Conservation (phyloP, 2,329 filamentous ascomycete species). For the Alternaria angustiovoidea region DNA sequence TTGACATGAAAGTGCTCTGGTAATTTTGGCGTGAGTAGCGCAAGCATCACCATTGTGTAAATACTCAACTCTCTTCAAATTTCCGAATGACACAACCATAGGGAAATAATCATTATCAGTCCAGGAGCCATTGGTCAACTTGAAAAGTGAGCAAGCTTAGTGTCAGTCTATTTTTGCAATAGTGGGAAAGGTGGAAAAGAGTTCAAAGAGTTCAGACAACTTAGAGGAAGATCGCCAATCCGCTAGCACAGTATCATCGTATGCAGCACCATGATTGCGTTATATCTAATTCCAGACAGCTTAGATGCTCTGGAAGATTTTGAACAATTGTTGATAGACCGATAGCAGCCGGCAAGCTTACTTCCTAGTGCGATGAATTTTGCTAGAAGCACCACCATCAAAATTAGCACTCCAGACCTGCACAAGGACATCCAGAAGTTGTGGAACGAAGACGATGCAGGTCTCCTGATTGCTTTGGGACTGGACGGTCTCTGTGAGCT, state of each 20-base stretch:
- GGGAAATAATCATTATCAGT: background rate
- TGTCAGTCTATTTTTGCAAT: background rate
- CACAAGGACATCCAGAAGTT: background rate
- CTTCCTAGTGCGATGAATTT: background rate
- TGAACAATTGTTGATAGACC: background rate
- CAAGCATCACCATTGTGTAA: background rate
- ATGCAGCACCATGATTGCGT: accelerated
- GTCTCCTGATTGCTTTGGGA: background rate
- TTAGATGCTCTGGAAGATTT: accelerated
- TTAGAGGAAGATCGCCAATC: too few relatives aligned
- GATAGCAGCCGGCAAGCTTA: background rate
- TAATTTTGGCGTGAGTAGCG: background rate
- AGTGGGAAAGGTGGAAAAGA: background rate
- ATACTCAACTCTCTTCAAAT: background rate
- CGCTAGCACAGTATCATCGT: background rate
- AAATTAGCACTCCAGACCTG: background rate
- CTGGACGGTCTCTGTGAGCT: background rate
- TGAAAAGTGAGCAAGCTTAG: background rate
- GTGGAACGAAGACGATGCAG: background rate
- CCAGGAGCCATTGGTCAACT: background rate
- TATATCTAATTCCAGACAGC: too few relatives aligned
- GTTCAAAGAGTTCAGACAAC: background rate
- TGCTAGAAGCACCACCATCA: background rate
- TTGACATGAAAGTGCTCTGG: background rate
- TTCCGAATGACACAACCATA: background rate